Conservation (phyloP, 2,329 filamentous ascomycete genomes). For the Simplicillium sp. region DNA sequence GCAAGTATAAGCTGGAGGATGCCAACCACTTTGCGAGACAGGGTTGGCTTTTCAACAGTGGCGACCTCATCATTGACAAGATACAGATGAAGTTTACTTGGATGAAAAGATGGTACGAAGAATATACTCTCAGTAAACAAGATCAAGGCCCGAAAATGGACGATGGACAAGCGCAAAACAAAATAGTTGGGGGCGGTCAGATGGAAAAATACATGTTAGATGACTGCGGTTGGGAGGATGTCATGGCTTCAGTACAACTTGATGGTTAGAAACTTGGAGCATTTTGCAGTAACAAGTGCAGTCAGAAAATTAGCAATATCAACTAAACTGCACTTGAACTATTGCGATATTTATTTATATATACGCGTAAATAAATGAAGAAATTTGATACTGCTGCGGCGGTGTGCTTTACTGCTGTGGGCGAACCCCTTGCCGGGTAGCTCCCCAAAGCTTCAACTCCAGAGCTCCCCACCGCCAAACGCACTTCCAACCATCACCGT, state of each 20-base stretch:
- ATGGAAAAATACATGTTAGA: slow-evolving; percentile 1
- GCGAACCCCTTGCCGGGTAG: neutral
- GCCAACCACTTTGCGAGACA: neutral
- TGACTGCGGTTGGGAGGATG: slow-evolving; percentile 4
- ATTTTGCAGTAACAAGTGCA: no score
- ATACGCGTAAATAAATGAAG: neutral
- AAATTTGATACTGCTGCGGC: no score
- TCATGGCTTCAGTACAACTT: slow-evolving; percentile 1
- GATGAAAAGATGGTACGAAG: slow-evolving; percentile 4
- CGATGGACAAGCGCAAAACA: neutral
- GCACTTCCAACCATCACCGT: slow-evolving; percentile 3
- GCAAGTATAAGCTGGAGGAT: neutral
- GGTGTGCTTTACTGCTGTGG: no score
- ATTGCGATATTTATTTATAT: neutral
- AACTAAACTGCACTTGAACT: no score
- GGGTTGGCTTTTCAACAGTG: slow-evolving; percentile 1
- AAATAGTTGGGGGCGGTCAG: neutral
- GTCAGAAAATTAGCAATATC: no score
- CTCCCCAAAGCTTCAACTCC: neutral
- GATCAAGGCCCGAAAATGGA: neutral
- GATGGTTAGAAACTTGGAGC: neutral
- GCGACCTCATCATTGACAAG: slow-evolving; percentile 1
- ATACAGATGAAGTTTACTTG: slow-evolving; percentile 3
- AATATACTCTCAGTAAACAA: neutral
- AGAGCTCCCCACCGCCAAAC: neutral